A percentile compares a stretch with the other conserved stretches of the same genome.
These are phyloP conservation scores for Xylariaceae sp. DNA, from an alignment of 2,329 filamentous ascomycete species.

Conservation along the genomic window DNA sequence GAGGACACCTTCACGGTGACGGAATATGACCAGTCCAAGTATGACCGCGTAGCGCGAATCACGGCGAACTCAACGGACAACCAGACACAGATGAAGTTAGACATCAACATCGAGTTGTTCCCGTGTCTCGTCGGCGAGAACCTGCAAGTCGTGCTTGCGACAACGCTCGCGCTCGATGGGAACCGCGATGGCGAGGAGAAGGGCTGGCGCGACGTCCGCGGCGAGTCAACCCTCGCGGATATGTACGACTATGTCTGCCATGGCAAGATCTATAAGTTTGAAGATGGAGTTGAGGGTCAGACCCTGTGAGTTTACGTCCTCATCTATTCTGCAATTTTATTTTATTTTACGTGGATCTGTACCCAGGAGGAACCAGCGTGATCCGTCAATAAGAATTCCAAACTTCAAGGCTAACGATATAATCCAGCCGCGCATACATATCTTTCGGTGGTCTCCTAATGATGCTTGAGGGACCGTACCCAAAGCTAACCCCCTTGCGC, in stretches of 20 bases:
- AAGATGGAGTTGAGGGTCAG: constrained; percentile 78
- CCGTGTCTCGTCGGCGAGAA: constrained; percentile 76
- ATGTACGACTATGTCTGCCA: constrained; percentile 88
- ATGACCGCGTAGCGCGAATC: constrained; percentile 92
- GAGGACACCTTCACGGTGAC: constrained; percentile 90
- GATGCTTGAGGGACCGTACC: constrained; percentile 90
- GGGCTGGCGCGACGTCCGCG: constrained; percentile 79
- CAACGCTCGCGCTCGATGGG: constrained; percentile 71
- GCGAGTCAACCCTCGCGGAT: constrained; percentile 71
- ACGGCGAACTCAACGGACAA: constrained; percentile 76
- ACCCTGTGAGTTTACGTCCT: constrained; percentile 71
- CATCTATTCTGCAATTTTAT: neutral
- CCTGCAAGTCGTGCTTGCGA: constrained; percentile 81
- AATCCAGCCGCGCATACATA: constrained; percentile 82
- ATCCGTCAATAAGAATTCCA: neutral
- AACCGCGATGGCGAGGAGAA: constrained; percentile 43
- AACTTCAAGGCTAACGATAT: constrained; percentile 9
- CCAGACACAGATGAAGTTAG: constrained; percentile 78
- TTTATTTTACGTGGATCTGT: neutral
- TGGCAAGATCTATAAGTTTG: constrained; percentile 88
- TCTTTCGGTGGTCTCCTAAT: constrained; percentile 93
- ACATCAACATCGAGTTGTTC: constrained; percentile 94
- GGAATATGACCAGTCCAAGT: constrained; percentile 81
- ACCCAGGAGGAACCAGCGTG: neutral
- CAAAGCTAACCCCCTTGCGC: constrained; percentile 88